Evolutionary conservation across 306 rosid genomes (phyloP).

Genomic region (Astragalus glycyphyllos): DNA sequence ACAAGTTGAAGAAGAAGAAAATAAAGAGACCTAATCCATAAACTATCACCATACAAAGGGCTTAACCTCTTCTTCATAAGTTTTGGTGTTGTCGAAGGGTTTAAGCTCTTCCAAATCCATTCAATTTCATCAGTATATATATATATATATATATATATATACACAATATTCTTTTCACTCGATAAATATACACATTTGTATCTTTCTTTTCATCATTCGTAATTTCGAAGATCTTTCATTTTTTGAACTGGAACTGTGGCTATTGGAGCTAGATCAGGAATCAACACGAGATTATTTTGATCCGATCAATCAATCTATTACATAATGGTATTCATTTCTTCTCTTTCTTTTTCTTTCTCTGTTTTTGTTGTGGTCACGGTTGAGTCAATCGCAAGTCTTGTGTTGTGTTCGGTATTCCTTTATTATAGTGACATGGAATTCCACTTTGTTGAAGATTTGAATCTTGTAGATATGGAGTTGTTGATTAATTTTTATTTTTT

Average conservation of each 20-base stretch:
- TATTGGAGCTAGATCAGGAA: conserved; percentile 68
- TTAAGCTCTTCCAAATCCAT: conserved; percentile 34
- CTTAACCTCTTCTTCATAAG: conserved; percentile 43
- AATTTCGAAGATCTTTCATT: conserved; percentile 48
- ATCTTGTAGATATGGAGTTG: conserved; percentile 8
- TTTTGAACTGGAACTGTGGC: conserved; percentile 47
- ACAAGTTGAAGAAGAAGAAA: background rate
- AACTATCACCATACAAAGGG: background rate
- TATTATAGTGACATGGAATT: background rate
- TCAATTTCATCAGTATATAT: conserved; percentile 37
- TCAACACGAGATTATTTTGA: conserved; percentile 57
- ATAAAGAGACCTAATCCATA: background rate
- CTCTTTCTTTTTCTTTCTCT: background rate
- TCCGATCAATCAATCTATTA: conserved; percentile 61
- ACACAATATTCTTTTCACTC: conserved; percentile 31
- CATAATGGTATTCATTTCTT: conserved; percentile 65
- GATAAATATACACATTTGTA: background rate
- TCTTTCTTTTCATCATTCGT: conserved; percentile 8
- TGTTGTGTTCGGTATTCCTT: conserved; percentile 1
- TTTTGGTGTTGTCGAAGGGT: conserved; percentile 37
- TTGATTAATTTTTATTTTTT: background rate
- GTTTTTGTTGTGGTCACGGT: background rate
- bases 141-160: too few relatives aligned
- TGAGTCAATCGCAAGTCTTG: conserved; percentile 46
- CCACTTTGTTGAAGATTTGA: conserved; percentile 1